These are phyloP conservation scores for Setaria viridis DNA, from an alignment of 202 grass and related monocot species.

Conservation along the genomic window DNA sequence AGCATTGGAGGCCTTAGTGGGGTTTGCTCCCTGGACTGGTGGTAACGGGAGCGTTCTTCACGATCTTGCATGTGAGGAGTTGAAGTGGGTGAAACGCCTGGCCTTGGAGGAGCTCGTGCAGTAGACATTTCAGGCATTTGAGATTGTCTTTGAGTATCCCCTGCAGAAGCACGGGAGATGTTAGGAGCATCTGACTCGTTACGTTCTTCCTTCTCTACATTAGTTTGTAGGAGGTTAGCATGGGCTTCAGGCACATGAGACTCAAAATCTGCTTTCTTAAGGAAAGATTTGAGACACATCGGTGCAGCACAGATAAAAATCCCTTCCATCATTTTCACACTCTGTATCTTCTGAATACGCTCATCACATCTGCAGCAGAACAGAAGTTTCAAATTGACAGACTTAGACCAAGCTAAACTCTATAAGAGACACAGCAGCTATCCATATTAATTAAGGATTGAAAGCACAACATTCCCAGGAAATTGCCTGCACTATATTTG, in stretches of 20 bases:
- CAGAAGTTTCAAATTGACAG: slow-evolving; percentile 36
- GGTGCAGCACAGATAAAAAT: slow-evolving; percentile 96
- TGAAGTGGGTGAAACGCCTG: slow-evolving; percentile 66
- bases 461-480: neutral
- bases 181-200: slow-evolving; percentile 77
- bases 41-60: slow-evolving; percentile 67
- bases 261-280: slow-evolving; percentile 81
- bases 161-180: slow-evolving; percentile 58
- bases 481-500: slow-evolving; percentile 19
- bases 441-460: slow-evolving; percentile 16
- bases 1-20: slow-evolving; percentile 50
- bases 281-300: slow-evolving; percentile 95
- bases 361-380: slow-evolving; percentile 82
- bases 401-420: slow-evolving; percentile 3
- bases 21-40: slow-evolving; percentile 74
- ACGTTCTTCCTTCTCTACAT: slow-evolving; percentile 64
- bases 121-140: slow-evolving; percentile 83
- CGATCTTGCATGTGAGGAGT: slow-evolving; percentile 71
- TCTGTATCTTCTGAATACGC: slow-evolving; percentile 98
- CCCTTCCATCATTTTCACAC: slow-evolving; percentile 96
- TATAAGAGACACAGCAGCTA: slow-evolving; percentile 4
- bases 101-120: slow-evolving; percentile 67
- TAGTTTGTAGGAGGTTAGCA: slow-evolving; percentile 69
- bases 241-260: slow-evolving; percentile 78
- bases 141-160: slow-evolving; percentile 72